A percentile compares a stretch with the other conserved stretches of the same genome.
Conservation (phyloP, 78 protist genomes). For the Bodo saltans region DNA sequence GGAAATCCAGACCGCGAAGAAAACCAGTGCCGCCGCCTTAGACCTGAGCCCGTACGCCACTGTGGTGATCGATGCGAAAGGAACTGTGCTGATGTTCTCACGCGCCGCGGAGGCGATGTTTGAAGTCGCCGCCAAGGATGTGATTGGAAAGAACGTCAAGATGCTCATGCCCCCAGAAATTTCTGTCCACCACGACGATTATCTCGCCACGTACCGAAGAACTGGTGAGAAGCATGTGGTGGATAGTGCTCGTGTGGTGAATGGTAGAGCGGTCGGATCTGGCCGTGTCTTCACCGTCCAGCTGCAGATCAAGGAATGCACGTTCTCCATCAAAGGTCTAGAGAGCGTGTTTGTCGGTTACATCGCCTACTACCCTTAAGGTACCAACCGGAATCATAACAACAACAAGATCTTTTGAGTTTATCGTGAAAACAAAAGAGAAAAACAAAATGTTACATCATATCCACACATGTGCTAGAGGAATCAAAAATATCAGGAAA, state of each 20-base stretch:
- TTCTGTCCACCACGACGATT: conserved; percentile 13
- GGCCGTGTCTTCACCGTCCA: conserved; percentile 15
- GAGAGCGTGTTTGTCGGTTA: conserved; percentile 1
- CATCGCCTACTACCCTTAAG: background rate
- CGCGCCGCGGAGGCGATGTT: conserved; percentile 21
- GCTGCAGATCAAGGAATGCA: conserved; percentile 1
- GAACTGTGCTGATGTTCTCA: conserved; percentile 9
- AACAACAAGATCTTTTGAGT: no score
- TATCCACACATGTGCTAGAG: background rate
- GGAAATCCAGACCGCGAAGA: background rate
- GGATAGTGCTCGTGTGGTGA: background rate
- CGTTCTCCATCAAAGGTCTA: background rate
- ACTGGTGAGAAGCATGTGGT: conserved; percentile 14
- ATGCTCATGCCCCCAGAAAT: conserved; percentile 20
- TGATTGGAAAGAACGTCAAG: conserved; percentile 22
- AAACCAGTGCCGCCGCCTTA: background rate
- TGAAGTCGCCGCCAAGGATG: background rate
- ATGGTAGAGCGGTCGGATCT: background rate
- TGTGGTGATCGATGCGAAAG: conserved; percentile 13
- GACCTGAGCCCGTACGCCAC: background rate
- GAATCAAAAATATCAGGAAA: background rate
- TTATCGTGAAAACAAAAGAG: no score
- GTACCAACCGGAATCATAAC: no score
- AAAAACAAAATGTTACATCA: background rate
- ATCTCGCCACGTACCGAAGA: background rate